These are phyloP conservation scores for Scedosporium boydii DNA, from an alignment of 2,329 filamentous ascomycete genomes.

Conservation along the genomic window DNA sequence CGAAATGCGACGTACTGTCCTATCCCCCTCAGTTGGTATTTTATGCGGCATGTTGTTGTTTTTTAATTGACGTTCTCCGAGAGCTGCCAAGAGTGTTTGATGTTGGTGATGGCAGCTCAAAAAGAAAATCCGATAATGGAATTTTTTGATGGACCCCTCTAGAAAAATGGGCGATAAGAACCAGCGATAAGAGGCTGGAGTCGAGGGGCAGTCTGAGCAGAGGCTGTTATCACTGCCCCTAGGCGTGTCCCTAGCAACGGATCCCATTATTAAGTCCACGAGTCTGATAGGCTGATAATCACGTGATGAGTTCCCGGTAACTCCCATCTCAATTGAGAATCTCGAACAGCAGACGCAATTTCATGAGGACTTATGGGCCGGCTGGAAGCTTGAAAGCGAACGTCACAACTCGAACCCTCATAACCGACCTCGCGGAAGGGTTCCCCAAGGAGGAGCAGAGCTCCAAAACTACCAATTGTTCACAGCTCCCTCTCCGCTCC, in stretches of 20 bases:
- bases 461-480: background rate
- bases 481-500: slow-evolving; percentile 12
- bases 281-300: background rate
- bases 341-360: slow-evolving; percentile 6
- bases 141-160: slow-evolving; percentile 13
- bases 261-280: slow-evolving; percentile 1
- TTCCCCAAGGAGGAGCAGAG: background rate
- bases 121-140: slow-evolving; percentile 7
- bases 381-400: slow-evolving; percentile 1
- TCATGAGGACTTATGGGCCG: background rate
- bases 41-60: slow-evolving; percentile 28
- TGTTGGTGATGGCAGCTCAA: background rate
- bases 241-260: background rate
- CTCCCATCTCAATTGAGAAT: slow-evolving; percentile 4
- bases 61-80: background rate
- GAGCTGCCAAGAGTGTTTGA: slow-evolving; percentile 13
- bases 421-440: slow-evolving; percentile 6
- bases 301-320: slow-evolving; percentile 2
- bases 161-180: background rate
- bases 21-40: slow-evolving; percentile 43
- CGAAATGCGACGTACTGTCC: slow-evolving; percentile 51
- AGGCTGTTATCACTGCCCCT: background rate
- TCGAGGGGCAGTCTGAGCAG: background rate
- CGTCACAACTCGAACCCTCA: slow-evolving; percentile 1
- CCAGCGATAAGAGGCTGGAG: slow-evolving; percentile 1